A percentile compares a stretch with the other conserved stretches of the same genome.
phyloP scores from a whole-genome alignment of 73 alveolate genomes.

The Stentor coeruleus region DNA sequence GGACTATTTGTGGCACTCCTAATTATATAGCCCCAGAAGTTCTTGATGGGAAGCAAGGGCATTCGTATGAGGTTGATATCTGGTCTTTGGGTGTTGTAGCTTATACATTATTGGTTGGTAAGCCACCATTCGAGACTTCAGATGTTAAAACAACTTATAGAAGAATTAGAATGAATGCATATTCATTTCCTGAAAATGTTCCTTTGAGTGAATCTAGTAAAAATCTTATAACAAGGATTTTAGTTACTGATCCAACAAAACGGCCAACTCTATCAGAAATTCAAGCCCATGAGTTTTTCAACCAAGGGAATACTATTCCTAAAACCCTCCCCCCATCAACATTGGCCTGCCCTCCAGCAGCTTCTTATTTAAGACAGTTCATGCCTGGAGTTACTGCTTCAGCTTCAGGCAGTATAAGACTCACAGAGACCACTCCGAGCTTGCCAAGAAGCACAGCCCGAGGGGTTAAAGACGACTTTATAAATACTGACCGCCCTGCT shows the following conservation, averaged over 20 bases:
- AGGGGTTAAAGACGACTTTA: not conserved
- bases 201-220: conserved; percentile 19
- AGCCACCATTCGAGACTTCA: conserved; percentile 83
- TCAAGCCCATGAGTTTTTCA: conserved; percentile 44
- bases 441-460: not conserved
- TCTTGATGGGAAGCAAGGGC: conserved; percentile 65
- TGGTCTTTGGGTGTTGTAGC: conserved; percentile 86
- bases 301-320: conserved; percentile 63
- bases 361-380: conserved; percentile 49
- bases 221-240: conserved; percentile 60
- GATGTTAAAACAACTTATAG: conserved; percentile 77
- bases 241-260: conserved; percentile 61
- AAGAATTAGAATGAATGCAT: conserved; percentile 59
- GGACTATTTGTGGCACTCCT: conserved; percentile 85
- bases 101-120: conserved; percentile 71
- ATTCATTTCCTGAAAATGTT: conserved; percentile 68
- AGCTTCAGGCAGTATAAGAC: no score
- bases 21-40: conserved; percentile 89
- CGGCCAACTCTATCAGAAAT: conserved; percentile 51
- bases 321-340: conserved; percentile 74
- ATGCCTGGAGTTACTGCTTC: no score
- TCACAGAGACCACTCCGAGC: not conserved
- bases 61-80: conserved; percentile 85
- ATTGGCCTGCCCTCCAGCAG: conserved; percentile 85
- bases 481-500: not conserved